Base-by-base conservation (phyloP, 2,329 filamentous ascomycete species). In the Claviceps maximensis region DNA sequence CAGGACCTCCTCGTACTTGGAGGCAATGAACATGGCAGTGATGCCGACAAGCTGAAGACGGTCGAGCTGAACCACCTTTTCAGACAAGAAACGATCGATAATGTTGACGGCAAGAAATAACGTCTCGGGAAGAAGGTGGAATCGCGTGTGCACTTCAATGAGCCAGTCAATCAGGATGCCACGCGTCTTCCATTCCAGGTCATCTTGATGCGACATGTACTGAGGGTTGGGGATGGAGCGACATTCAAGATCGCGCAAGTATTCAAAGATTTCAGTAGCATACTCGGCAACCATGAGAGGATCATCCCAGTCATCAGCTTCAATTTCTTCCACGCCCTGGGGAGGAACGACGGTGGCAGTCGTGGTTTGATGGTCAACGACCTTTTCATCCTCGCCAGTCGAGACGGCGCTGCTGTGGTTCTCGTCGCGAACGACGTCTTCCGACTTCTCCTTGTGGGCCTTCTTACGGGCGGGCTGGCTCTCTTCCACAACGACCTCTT, bases 11-110 rank as follows among this genome's bases (percentile, higher is more conserved):
- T 98, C 91, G 67, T 97, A 98, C 74, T 98, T 98, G 65, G 91
- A 94, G 13, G 93, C 93, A 65, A 97, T 95, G 75, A 97, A 97
- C 93, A 98, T 97, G 69, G 91, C 93, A 25, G 93, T 95, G 63
- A 97, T 90, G 64, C 93, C 93, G 54, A 98, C 93, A 9, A 98
- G 80, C 71, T 98, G 93, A 6, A 98, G 83, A 57, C 90, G 89
- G 68, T 97, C 91, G 47, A 98, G 83, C 71, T 95, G 89, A 47
- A 98, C 93, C 33, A 96, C 86, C 75, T 97, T 96, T 64, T 84
- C 82, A 0, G 91, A 96, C 47, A 98, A 80, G 75, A 97, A 98
- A 56, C 93, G 90, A 69, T 98, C 93, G 66, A 97, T 94, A 68
- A 97, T 89, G 78, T 97, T 98, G 77, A 96, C 88, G 47, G 90